Percentiles rank a stretch among this genome's conserved stretches.
These are phyloP conservation scores for Solanum dulcamara DNA, from an alignment of 257 asterid species.

Conservation along the genomic window DNA sequence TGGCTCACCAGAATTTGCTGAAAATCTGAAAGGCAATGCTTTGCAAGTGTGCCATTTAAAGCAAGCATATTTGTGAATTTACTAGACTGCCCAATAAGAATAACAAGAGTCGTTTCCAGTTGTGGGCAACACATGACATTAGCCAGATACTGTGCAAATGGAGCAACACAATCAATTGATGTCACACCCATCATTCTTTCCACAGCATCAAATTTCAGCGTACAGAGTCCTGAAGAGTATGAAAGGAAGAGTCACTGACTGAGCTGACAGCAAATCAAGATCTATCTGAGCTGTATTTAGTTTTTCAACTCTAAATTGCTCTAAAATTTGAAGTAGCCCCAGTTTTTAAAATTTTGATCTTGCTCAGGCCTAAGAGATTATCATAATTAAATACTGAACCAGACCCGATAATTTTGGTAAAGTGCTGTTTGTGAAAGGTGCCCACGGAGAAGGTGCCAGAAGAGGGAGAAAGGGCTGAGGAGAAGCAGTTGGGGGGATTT, in stretches of 20 bases:
- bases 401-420: constrained; percentile 87
- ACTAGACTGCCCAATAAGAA: constrained; percentile 84
- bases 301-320: not conserved
- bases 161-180: constrained; percentile 80
- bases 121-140: constrained; percentile 97
- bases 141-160: constrained; percentile 87
- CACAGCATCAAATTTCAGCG: constrained; percentile 57
- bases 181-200: constrained; percentile 63
- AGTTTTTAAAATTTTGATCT: not conserved
- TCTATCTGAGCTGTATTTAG: not conserved
- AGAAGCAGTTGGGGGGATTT: constrained; percentile 49
- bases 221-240: constrained; percentile 53
- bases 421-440: constrained; percentile 87
- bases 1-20: constrained; percentile 70
- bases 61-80: constrained; percentile 56
- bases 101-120: constrained; percentile 71
- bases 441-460: constrained; percentile 89
- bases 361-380: not conserved
- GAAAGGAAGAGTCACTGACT: not conserved
- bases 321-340: not conserved
- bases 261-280: not conserved
- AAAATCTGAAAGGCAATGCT: constrained; percentile 80
- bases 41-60: constrained; percentile 52
- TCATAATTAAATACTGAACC: constrained; percentile 8
- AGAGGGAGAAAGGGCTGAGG: constrained; percentile 90